phyloP scores from a whole-genome alignment of 23 red algal species.

The Chondrus crispus region DNA sequence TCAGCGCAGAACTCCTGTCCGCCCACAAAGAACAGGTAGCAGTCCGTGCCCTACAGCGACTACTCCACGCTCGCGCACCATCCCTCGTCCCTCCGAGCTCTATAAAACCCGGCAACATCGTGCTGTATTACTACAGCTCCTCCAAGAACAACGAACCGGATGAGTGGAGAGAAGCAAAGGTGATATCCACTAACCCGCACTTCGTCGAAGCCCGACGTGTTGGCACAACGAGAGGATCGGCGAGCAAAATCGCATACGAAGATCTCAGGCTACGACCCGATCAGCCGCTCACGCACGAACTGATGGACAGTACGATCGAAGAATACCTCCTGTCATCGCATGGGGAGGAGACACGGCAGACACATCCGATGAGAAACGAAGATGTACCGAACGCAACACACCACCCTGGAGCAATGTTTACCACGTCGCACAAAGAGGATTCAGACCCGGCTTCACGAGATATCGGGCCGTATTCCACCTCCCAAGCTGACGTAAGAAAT shows the following conservation, averaged over 20 bases:
- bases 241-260: neutral
- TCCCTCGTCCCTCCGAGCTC: neutral
- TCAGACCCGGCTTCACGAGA: neutral
- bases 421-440: neutral
- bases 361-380: no score
- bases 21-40: slow-evolving; percentile 7
- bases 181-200: neutral
- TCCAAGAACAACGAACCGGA: neutral
- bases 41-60: neutral
- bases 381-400: neutral
- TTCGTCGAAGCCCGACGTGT: neutral
- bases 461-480: neutral
- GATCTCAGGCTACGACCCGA: neutral
- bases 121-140: neutral
- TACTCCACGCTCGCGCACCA: neutral
- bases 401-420: neutral
- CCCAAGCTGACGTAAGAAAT: neutral
- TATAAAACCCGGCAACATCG: neutral
- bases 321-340: neutral
- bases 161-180: neutral
- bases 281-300: neutral
- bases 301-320: neutral
- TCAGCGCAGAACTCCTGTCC: neutral
- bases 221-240: neutral
- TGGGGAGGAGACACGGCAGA: neutral